Conservation (phyloP, 257 asterid genomes). For the Cordia subcordata region DNA sequence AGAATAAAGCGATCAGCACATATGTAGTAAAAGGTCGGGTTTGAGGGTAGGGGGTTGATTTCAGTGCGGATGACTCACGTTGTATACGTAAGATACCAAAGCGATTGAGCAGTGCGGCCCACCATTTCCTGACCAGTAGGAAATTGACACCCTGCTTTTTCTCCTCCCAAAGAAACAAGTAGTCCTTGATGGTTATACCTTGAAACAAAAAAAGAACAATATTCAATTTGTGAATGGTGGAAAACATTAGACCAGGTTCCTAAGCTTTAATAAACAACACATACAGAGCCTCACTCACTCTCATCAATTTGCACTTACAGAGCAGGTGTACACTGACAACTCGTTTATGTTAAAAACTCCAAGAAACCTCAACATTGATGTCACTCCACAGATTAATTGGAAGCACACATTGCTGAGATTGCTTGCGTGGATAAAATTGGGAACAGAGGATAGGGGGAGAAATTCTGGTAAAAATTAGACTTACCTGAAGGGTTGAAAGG, state of each 20-base stretch:
- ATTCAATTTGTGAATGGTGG: too few species aligned
- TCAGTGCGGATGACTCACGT: slow-evolving; percentile 36
- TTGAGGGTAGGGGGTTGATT: not conserved
- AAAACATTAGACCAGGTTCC: too few species aligned
- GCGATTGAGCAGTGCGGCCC: slow-evolving; percentile 86
- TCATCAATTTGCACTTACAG: too few species aligned
- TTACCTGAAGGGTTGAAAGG: slow-evolving; percentile 93
- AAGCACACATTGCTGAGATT: not conserved
- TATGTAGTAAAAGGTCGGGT: not conserved
- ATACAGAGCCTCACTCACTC: too few species aligned
- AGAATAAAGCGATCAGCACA: not conserved
- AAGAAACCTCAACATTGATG: too few species aligned
- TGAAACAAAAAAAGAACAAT: slow-evolving; percentile 3
- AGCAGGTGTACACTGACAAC: too few species aligned
- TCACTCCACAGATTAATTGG: not conserved
- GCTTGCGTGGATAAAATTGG: not conserved
- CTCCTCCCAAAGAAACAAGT: slow-evolving; percentile 96
- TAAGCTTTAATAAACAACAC: too few species aligned
- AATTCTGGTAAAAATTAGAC: slow-evolving; percentile 5
- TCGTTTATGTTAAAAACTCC: too few species aligned
- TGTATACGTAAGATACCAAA: slow-evolving; percentile 92
- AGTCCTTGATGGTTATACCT: slow-evolving; percentile 98
- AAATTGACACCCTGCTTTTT: slow-evolving; percentile 88
- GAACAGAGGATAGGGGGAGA: not conserved
- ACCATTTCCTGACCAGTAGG: slow-evolving; percentile 97